phyloP scores from a whole-genome alignment of 441 rosid species.

The Syzygium malaccense region DNA sequence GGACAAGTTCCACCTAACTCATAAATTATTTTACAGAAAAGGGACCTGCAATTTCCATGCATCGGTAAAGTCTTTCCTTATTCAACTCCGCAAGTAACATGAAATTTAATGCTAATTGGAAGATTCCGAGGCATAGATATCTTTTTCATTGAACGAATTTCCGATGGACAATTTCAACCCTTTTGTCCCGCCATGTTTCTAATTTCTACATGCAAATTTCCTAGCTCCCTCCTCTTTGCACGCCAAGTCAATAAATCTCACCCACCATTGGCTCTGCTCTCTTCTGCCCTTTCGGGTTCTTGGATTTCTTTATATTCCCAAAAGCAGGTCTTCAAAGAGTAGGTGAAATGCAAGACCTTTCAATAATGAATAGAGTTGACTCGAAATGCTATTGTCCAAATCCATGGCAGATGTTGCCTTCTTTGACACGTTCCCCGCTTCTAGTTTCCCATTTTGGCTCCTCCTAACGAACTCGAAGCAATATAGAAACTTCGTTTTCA shows the following conservation, averaged over 20 bases:
- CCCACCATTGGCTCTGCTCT: neutral
- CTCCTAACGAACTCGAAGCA: neutral
- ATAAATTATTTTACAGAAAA: neutral
- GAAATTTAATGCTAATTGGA: neutral
- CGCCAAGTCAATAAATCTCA: neutral
- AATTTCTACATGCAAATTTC: neutral
- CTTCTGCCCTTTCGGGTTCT: neutral
- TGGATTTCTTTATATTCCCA: neutral
- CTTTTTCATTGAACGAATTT: neutral
- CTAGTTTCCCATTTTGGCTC: neutral
- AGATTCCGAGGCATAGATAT: neutral
- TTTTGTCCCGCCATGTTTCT: neutral
- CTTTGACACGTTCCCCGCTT: neutral
- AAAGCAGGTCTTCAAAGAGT: neutral
- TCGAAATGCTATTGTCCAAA: neutral
- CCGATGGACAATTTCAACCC: neutral
- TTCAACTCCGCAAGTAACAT: neutral
- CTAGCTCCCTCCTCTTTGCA: neutral
- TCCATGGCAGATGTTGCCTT: neutral
- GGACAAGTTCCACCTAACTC: neutral
- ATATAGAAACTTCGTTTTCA: neutral
- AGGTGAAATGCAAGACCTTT: neutral
- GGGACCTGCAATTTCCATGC: neutral
- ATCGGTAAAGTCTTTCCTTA: neutral
- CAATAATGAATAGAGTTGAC: neutral